Base-by-base conservation (phyloP, 208 protist genomes). In the Leishmania major region DNA sequence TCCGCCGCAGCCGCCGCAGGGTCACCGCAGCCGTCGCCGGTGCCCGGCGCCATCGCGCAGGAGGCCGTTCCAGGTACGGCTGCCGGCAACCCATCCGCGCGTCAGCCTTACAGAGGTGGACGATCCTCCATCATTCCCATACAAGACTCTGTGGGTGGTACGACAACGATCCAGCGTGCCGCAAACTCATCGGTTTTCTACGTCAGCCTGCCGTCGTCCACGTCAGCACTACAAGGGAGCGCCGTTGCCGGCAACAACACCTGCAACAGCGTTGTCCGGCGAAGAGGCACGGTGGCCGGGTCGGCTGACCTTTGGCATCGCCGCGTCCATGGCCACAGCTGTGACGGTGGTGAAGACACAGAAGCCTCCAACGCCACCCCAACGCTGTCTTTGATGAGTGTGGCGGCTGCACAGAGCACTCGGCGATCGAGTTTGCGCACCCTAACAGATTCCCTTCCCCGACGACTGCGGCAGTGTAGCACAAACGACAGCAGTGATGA, bases 121-220 rank as follows among this genome's bases (percentile, higher is more conserved):
- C 28, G 28, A 8, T 75, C 66, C 28, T 47, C 51, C 11, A 37
- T 47, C 51, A 45, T n/a, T 4, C 10, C 73, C 15, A 19, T 45
- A n/a, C 51, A 19, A 35, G 37, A 11, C 37, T 37, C n/a, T 57
- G 31, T n/a, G 49, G 6, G 47, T 57, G 62, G 17, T 35, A 62
- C 47, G 37, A 47, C 25, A 37, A 17, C 28, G 1, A 59, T n/a
- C 59, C 75, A 37, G 62, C 80, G 8, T 6, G 45, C 43, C 8
- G 13, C 28, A n/a, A 49, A 67, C 37, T 78, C 75, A 73, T 81
- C 81, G 2, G 57, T 78, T 62, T 62, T 85, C 71, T 81, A 77
- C 51, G 37, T 85, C 59, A 81, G 76, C 71, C 69, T 72, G 1
- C 60, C 71, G 4, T 81, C 81, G 19, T 81, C 71, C 22, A 60